Evolutionary conservation across 768 basidiomycete species (phyloP).

Genomic region (Suillus subluteus): DNA sequence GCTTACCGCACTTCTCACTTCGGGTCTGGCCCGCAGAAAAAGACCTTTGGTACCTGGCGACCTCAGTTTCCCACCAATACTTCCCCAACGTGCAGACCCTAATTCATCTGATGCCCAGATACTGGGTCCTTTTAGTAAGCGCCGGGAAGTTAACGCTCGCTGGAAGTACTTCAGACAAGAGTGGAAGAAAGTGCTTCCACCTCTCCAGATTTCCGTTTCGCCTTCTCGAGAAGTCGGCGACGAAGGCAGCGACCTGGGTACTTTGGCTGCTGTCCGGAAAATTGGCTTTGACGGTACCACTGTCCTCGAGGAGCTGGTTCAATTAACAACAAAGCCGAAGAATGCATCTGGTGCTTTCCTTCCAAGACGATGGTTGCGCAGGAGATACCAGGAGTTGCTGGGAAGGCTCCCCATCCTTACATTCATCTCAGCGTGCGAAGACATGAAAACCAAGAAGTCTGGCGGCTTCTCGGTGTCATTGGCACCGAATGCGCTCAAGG

Average conservation of each 20-base stretch:
- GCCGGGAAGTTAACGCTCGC: slow-evolving; percentile 73
- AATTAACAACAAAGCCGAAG: slow-evolving; percentile 42
- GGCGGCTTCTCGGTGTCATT: slow-evolving; percentile 36
- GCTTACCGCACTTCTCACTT: slow-evolving; percentile 64
- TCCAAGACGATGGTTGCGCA: slow-evolving; percentile 40
- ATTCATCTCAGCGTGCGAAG: slow-evolving; percentile 25
- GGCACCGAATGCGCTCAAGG: slow-evolving; percentile 32
- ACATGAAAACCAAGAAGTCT: neutral
- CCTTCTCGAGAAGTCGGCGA: slow-evolving; percentile 15
- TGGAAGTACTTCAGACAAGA: slow-evolving; percentile 65
- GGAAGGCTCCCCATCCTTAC: slow-evolving; percentile 59
- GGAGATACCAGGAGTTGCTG: slow-evolving; percentile 64
- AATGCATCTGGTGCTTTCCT: slow-evolving; percentile 23
- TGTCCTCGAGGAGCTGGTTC: slow-evolving; percentile 49
- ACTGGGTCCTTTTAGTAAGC: slow-evolving; percentile 70
- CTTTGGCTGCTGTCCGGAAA: slow-evolving; percentile 33
- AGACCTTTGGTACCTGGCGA: slow-evolving; percentile 46
- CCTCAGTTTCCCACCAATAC: slow-evolving; percentile 52
- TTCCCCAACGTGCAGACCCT: slow-evolving; percentile 62
- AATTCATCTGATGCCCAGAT: slow-evolving; percentile 59
- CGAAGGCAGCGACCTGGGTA: slow-evolving; percentile 16
- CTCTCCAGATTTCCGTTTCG: slow-evolving; percentile 53
- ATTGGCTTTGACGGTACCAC: slow-evolving; percentile 47
- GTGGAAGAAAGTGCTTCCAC: slow-evolving; percentile 58
- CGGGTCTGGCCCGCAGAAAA: slow-evolving; percentile 46